Base-by-base conservation (phyloP, 306 rosid species). In the Corylus americana region DNA sequence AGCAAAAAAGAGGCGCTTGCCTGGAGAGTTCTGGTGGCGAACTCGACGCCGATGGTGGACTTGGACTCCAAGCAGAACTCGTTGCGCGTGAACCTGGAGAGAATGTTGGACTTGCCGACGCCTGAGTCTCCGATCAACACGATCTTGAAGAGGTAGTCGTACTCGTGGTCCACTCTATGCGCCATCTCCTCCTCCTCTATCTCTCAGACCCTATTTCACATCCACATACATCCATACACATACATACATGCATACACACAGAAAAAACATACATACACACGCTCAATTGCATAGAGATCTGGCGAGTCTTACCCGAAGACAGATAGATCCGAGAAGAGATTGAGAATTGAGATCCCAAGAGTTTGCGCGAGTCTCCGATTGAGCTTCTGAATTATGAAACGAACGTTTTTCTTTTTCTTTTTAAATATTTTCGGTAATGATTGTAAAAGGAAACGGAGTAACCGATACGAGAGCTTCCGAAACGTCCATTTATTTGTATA, bases 101-200 rank as follows among this genome's bases (percentile, higher is more conserved):
- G 98, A 81, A 95, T 95, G 87, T 95, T 95, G 57, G 98, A 95
- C 85, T 95, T 95, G 1, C 98, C 98, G 0, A 95, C 98, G 13
- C 98, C 98, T 17, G 98, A 95, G 86, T 95, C 98, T 7, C 97
- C 98, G 87, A 92, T 95, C 94, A 95, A 78, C 68, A 93, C 98
- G 90, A 93, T 95, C 98, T 95, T 93, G 87, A 95, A 95, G 55
- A 95, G 77, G 66, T 95, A 93, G 78, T 95, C 98, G 76, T 95
- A 95, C 89, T 95, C 98, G 77, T 95, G 97, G 91, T 92, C 98
- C 10, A 93, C 99, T 64, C 93, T 88, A 85, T 94, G 88, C 74
- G 96, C 96, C 99, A 95, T 95, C 44, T 70, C 85, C 80, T 83
- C 68, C 83, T 81, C 84, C 85, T 79, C 90, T 83, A 85, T 87